Evolutionary conservation across 345 rosid species (phyloP), one percentile per base, ranked within the genome.

Genomic region (Eucalyptus fibrosa): DNA sequence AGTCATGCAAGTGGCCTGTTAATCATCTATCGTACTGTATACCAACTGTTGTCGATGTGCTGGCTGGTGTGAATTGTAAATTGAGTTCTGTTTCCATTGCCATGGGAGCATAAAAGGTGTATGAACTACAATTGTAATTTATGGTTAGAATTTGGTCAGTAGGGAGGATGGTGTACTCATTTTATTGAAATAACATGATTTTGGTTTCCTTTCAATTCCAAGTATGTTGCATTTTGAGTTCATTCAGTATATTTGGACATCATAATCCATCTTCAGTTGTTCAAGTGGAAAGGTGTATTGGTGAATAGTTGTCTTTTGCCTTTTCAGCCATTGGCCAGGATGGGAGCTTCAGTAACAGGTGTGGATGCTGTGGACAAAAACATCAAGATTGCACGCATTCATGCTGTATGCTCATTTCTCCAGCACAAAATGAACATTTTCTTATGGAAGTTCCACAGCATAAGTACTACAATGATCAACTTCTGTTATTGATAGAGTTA

Each of bases 271-370:
- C 83, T 40, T 77, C 47, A 21, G 0, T 77, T 44, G 83, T 77
- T 40, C 47, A 77, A 77, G 30, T 40, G 42, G 83, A 40, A 44
- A 77, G 47, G 47, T 26, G 45, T 77, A 40, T 77, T 42, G 42
- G 42, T 77, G 3, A 77, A 6, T 86, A 16, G 30, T 86, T n/a
- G 26, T 86, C 65, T 87, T 32, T 87, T 44, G 86, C 87, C 60
- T 88, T 90, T 92, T 88, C 94, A 98, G 99, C 99, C 99, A n/a
- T 92, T 97, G 91, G 99, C 99, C 88, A 93, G 99, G 92, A 93
- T 98, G 98, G 99, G 99, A 92, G 99, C 99, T 90, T 92, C 94
- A 87, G 99, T 98, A 87, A 96, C 97, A 24, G 99, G 99, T 81
- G 82, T 98, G 87, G 99, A 98, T 95, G 99, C 99, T 47, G 96